Base-by-base conservation (phyloP, 2,329 filamentous ascomycete genomes). In the Raffaelea arxii region DNA sequence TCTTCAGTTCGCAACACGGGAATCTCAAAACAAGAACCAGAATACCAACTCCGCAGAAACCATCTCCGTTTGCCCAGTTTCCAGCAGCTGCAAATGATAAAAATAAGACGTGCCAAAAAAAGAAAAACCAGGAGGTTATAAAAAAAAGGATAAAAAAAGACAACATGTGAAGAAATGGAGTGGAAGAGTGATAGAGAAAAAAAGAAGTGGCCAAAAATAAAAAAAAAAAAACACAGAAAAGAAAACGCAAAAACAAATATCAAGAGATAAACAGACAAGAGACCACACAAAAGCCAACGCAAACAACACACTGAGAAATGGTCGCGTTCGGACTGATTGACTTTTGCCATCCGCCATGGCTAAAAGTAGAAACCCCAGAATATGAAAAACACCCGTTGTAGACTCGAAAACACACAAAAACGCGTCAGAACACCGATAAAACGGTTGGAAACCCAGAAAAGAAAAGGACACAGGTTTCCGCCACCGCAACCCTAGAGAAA, bases 1-100 rank as follows among this genome's bases (percentile, higher is more conserved):
- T 41, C 32, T 12, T 41, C 18, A 22, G 25, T 43, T 48, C 49
- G 51, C 49, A 47, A 54, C 48, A 53, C 46, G 49, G 47, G 47
- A 51, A 53, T 51, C 49, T 49, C 46, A 25, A 30, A 45, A 46
- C 4, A 46, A 25, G 30, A 41, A 44, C n/a, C 16, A 32, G 38
- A 19, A 47, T 43, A 48, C 47, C 47, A 52, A 54, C 50, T 54
- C 52, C 52, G 22, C 49, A 46, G 30, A 41, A 53, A 49, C 44
- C 46, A 44, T 44, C 27, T 42, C 46, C 37, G 44, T 25, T 41
- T 47, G 43, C 32, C 46, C 45, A 48, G 46, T 48, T 45, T 47
- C 45, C 43, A 23, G 19, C 46, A 36, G 36, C 35, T 35, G 27
- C 32, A 44, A 42, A 14, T 11, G 41, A 46, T 37, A 23, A 41